phyloP scores from a whole-genome alignment of 768 basidiomycete species.

The Gymnopilus dilepis region DNA sequence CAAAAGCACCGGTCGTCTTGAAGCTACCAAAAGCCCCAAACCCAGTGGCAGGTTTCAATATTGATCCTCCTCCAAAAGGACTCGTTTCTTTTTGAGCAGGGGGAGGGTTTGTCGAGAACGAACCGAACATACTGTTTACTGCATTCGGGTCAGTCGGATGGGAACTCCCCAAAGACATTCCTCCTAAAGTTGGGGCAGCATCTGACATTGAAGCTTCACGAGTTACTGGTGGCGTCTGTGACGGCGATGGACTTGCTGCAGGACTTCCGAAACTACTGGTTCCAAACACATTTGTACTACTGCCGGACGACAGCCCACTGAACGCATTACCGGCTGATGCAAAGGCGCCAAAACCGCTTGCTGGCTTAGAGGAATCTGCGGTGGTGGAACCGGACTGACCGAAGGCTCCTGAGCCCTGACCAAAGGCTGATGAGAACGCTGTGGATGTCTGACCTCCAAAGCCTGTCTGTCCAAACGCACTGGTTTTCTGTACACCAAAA shows the following conservation, averaged over 20 bases:
- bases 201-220: conserved; percentile 56
- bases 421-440: conserved; percentile 34
- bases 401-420: conserved; percentile 25
- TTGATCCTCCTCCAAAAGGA: conserved; percentile 35
- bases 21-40: conserved; percentile 40
- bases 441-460: conserved; percentile 30
- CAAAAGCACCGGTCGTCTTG: conserved; percentile 25
- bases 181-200: conserved; percentile 43
- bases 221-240: conserved; percentile 38
- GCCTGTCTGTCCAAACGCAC: conserved; percentile 30
- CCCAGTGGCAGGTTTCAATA: conserved; percentile 41
- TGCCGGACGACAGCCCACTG: conserved; percentile 23
- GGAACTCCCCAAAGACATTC: conserved; percentile 36
- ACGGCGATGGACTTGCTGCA: not conserved
- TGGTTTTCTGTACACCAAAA: conserved; percentile 27
- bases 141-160: conserved; percentile 33
- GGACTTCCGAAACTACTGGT: conserved; percentile 32
- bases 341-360: conserved; percentile 31
- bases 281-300: conserved; percentile 31
- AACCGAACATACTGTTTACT: conserved; percentile 42
- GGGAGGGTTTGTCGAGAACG: conserved; percentile 32
- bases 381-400: conserved; percentile 30
- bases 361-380: conserved; percentile 28
- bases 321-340: conserved; percentile 21
- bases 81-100: conserved; percentile 25